Percentiles rank a stretch among this genome's conserved stretches.
Evolutionary conservation across 371 early-diverging fungal genomes (phyloP).

Genomic region (Cokeromyces recurvatus): DNA sequence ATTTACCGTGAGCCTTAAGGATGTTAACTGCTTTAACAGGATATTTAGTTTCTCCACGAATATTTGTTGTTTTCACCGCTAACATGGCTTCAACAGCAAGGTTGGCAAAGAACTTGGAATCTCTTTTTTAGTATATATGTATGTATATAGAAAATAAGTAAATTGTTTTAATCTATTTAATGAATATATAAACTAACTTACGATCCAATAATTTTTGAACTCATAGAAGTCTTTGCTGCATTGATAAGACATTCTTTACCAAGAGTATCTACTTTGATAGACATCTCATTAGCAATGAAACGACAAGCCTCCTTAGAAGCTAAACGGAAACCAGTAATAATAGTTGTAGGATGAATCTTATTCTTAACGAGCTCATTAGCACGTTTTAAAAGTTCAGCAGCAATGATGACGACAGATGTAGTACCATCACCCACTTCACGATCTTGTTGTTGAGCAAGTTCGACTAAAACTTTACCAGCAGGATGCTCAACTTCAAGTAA

Average conservation of each 20-base stretch:
- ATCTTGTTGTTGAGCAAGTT: slow-evolving; percentile 99
- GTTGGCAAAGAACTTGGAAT: slow-evolving; percentile 94
- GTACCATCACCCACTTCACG: slow-evolving; percentile 99
- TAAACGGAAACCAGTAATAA: slow-evolving; percentile 97
- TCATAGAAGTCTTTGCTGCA: slow-evolving; percentile 98
- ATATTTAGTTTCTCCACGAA: slow-evolving; percentile 89
- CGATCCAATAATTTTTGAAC: slow-evolving; percentile 97
- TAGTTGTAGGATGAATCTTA: slow-evolving; percentile 98
- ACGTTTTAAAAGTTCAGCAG: slow-evolving; percentile 94
- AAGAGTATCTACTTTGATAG: slow-evolving; percentile 88
- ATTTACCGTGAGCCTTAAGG: slow-evolving; percentile 98
- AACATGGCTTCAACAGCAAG: slow-evolving; percentile 95
- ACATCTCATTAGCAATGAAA: slow-evolving; percentile 96
- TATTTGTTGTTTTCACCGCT: slow-evolving; percentile 86
- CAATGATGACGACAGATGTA: slow-evolving; percentile 99
- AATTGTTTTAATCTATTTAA: too few species aligned
- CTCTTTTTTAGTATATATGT: slow-evolving; percentile 47
- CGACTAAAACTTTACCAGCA: slow-evolving; percentile 96
- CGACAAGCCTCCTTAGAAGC: slow-evolving; percentile 99
- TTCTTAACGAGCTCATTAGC: slow-evolving; percentile 97
- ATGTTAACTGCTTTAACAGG: slow-evolving; percentile 98
- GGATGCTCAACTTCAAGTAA: slow-evolving; percentile 98
- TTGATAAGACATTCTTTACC: slow-evolving; percentile 93
- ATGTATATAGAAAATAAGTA: too few species aligned
- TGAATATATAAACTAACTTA: slow-evolving; percentile 26